phyloP scores from a whole-genome alignment of 202 grass and related monocot genomes.

The Zoysia matrella region DNA sequence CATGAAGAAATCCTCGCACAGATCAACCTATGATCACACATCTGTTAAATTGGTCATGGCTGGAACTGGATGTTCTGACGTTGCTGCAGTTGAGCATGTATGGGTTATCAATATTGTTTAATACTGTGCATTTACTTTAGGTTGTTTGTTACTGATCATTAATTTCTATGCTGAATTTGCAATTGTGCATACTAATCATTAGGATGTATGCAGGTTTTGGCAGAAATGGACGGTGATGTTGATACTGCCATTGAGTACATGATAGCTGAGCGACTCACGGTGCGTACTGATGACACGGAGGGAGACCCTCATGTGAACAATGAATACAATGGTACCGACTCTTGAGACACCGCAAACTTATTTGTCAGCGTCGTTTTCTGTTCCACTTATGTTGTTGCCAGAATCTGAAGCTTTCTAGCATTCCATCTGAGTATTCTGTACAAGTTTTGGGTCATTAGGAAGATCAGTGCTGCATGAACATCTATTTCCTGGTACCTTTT shows the following conservation, averaged over 20 bases:
- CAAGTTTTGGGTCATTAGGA: neutral
- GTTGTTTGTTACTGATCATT: constrained; percentile 12
- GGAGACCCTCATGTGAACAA: constrained; percentile 41
- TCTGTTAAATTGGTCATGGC: constrained; percentile 74
- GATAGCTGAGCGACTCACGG: constrained; percentile 50
- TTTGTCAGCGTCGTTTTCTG: neutral
- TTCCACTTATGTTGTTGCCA: constrained; percentile 2
- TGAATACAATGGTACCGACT: constrained; percentile 30
- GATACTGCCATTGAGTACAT: constrained; percentile 84
- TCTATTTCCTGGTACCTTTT: neutral
- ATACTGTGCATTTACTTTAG: constrained; percentile 33
- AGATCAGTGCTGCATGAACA: neutral
- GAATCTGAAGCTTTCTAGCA: neutral
- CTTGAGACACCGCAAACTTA: neutral
- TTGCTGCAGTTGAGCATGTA: constrained; percentile 67
- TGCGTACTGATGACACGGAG: constrained; percentile 51
- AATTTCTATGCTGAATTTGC: neutral
- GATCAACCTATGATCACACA: constrained; percentile 48
- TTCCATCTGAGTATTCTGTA: constrained; percentile 16
- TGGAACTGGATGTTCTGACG: constrained; percentile 72
- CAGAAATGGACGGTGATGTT: constrained; percentile 81
- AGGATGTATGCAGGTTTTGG: constrained; percentile 57
- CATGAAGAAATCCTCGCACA: constrained; percentile 48
- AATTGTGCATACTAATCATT: neutral
- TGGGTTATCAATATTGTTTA: constrained; percentile 32